Evolutionary conservation across 257 asterid species (phyloP).

Genomic region (Nyctanthes arbortristis): DNA sequence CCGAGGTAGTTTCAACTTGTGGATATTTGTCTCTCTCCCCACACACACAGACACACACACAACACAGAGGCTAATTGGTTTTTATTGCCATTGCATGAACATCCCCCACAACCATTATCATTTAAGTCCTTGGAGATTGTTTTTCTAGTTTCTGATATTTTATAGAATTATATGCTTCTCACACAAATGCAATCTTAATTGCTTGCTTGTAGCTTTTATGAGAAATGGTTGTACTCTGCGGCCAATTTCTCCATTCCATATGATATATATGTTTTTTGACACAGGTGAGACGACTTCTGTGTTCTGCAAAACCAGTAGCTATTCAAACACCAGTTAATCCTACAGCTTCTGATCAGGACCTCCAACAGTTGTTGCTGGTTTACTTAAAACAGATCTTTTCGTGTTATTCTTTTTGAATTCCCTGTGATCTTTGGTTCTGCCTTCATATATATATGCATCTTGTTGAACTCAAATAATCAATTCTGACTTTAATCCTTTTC

Average conservation of each 20-base stretch:
- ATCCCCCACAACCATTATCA: neutral
- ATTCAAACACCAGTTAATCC: slow-evolving; percentile 91
- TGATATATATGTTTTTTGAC: too few species aligned
- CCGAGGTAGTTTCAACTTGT: slow-evolving; percentile 1
- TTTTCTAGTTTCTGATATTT: slow-evolving; percentile 10
- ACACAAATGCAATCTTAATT: slow-evolving; percentile 2
- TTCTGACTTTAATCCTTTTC: neutral
- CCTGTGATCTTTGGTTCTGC: neutral
- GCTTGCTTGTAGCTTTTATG: slow-evolving; percentile 4
- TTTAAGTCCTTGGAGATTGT: slow-evolving; percentile 1
- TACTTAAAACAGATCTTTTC: slow-evolving; percentile 17
- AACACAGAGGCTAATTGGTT: neutral
- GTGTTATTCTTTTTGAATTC: slow-evolving; percentile 5
- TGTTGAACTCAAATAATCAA: slow-evolving; percentile 1
- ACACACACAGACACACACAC: neutral
- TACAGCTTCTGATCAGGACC: slow-evolving; percentile 93
- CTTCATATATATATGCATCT: neutral
- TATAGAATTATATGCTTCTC: slow-evolving; percentile 8
- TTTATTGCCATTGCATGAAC: neutral
- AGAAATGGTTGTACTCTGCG: neutral
- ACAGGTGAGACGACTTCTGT: slow-evolving; percentile 85
- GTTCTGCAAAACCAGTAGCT: slow-evolving; percentile 89
- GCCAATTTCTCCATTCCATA: neutral
- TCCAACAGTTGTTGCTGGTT: slow-evolving; percentile 79
- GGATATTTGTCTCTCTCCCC: neutral